Base-by-base conservation (phyloP, 495 filamentous ascomycete species). In the Letharia columbiana region DNA sequence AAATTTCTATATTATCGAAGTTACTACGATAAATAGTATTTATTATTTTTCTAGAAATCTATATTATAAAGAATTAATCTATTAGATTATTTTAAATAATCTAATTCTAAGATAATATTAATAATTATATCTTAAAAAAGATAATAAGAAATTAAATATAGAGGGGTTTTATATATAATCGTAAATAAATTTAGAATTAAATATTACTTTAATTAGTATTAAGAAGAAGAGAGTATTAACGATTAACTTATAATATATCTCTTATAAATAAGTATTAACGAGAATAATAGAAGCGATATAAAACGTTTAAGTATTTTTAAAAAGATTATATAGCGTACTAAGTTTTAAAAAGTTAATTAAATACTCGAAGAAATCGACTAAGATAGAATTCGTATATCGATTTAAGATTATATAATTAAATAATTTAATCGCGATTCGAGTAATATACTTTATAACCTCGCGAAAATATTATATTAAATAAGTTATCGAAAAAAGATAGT, bases 171-270 rank as follows among this genome's bases (percentile, higher is more conserved):
- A 66, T 17, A 61, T 39, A 62, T 33, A 2, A 28, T 66, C 28
- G 44, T 66, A 66, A 15, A 66, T 9, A 17, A 61, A 39, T 44
- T 37, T 31, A 12, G 44, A 58, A 54, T 66, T 44, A 40, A 66
- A 66, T 20, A 61, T 23, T 66, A 31, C 20, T 40, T 65, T 11
- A n/a, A 17, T 65, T 18, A 65, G 20, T 33, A 33, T 20, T 12
- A n/a, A 2, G 20, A 18, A 31, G 8, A 23, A 23, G 20, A 28
- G 18, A 11, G 10, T 8, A 2, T 28, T 8, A 6, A 31, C 15
- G 41, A 2, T 13, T 3, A 31, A 42, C 54, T 65, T 59, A 65
- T 8, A 13, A 18, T 65, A 40, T 40, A 65, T 65, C 20, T 33
- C 33, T 28, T 18, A 18, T 28, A 6, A 17, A n/a, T 65, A 65